These are phyloP conservation scores for Umbelopsis vinacea DNA, from an alignment of 192 early-diverging fungal species.

Conservation along the genomic window DNA sequence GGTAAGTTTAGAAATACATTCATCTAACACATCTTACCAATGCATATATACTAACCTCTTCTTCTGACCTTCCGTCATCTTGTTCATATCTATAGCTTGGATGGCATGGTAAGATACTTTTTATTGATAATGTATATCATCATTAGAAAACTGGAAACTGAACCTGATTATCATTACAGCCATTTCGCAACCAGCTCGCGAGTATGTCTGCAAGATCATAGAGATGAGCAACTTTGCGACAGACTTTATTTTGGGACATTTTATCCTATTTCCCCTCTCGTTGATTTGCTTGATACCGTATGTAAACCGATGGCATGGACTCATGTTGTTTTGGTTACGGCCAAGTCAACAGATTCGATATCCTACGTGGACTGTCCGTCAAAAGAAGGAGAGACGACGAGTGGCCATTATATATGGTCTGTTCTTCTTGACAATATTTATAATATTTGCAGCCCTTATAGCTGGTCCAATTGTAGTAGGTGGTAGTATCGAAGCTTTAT, in stretches of 20 bases:
- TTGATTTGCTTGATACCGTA: conserved; percentile 73
- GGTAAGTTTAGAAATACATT: conserved; percentile 48
- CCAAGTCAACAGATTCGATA: conserved; percentile 78
- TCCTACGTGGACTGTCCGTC: conserved; percentile 74
- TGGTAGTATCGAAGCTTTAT: conserved; percentile 13
- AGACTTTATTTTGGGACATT: conserved; percentile 78
- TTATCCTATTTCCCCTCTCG: conserved; percentile 77
- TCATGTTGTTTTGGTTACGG: conserved; percentile 84
- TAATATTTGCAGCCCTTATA: conserved; percentile 68
- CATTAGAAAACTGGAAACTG: not conserved
- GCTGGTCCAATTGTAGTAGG: conserved; percentile 61
- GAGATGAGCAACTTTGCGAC: conserved; percentile 83
- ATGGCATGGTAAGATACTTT: conserved; percentile 40
- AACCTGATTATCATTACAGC: conserved; percentile 35
- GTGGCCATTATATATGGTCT: conserved; percentile 72
- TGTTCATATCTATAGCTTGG: conserved; percentile 31
- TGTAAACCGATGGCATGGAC: conserved; percentile 75
- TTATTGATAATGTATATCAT: not conserved
- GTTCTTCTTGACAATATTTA: conserved; percentile 65
- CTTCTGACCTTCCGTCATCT: not conserved
- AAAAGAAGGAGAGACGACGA: conserved; percentile 61
- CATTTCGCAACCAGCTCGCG: conserved; percentile 76
- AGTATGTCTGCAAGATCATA: conserved; percentile 82
- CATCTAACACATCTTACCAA: not conserved
- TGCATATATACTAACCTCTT: conserved; percentile 1